Base-by-base conservation (phyloP, 2,329 filamentous ascomycete species). In the Aspergillus sp. region DNA sequence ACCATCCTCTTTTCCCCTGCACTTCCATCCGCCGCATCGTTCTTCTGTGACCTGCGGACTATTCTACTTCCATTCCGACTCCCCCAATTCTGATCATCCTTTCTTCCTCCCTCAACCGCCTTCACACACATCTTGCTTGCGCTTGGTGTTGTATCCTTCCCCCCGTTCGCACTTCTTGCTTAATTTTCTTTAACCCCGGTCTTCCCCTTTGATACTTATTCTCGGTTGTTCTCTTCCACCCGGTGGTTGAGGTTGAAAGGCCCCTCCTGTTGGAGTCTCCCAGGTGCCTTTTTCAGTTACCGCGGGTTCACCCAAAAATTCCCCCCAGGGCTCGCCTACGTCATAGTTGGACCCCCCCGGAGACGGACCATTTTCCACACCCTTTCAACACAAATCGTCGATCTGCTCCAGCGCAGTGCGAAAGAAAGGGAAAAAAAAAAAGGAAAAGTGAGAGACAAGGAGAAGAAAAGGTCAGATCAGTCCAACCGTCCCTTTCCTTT, bases 341-440 rank as follows among this genome's bases (percentile, higher is more conserved):
- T 69, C 66, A 69, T 69, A 61, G 51, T 53, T 53, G 50, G 55
- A 50, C 55, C 59, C 58, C 61, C 62, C 61, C 55, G 52, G 60
- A 62, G 60, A 60, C 57, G 57, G 58, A 52, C 55, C 60, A 62
- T 61, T 61, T 58, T 55, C 40, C 40, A 42, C 40, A 42, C 40
- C 51, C 40, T 42, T 51, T 50, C 50, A 56, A 43, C 57, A 57
- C 55, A 59, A 61, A 57, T 57, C 57, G 52, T 52, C 51, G 59
- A 60, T 63, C 59, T 54, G 45, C 51, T 57, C 52, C 49, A 46
- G 52, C 51, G 26, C 26, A 30, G 26, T 30, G n/a, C n/a, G n/a
- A n/a, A n/a, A n/a, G n/a, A n/a, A n/a, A n/a, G n/a, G 22, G 3
- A 7, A 7, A 24, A 24, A 24, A 24, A 30, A 30, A 54, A 53